Base-by-base conservation (phyloP, 306 rosid species). In the Vigna radiata region DNA sequence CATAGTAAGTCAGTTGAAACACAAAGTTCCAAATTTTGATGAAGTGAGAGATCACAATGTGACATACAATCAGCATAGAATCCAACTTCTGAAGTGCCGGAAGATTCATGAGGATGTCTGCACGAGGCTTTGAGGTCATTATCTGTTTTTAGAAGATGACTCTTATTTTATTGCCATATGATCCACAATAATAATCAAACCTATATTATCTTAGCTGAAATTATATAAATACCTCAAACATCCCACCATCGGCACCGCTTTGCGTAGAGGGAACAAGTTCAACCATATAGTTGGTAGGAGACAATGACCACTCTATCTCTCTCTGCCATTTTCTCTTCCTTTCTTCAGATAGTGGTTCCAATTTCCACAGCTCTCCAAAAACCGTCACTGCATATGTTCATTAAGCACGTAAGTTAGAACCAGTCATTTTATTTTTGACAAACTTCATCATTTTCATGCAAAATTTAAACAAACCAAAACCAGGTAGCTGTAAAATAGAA, bases 81-180 rank as follows among this genome's bases (percentile, higher is more conserved):
- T 95, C 97, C 88, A 95, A 86, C 86, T 95, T 95, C 84, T 87
- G 90, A 72, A 95, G 98, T 44, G 97, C 98, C 12, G 98, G 98
- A 77, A 95, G 93, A 85, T 95, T 95, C 87, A 92, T 82, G 55
- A 90, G 97, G 81, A 95, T 84, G 81, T 95, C 98, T 19, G 90
- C 90, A 31, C 98, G 97, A 39, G 92, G 90, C 86, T 89, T 92
- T 0, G 98, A 95, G 39, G 91, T 92, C 98, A 95, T 95, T 73
- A 95, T 95, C 98, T 95, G 88, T 78, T 72, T 11, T 37, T 74
- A 78, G 31, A 77, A 82, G 19, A 82, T 44, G n/a, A 33, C 27
- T 50, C 55, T 79, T 55, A 73, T 59, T 75, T 46, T 9, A 8
- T 6, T 21, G 44, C 62, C 44, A 78, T 18, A 25, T 48, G 44